Conservation (phyloP, 495 filamentous ascomycete genomes). For the Podospora fimiseda region DNA sequence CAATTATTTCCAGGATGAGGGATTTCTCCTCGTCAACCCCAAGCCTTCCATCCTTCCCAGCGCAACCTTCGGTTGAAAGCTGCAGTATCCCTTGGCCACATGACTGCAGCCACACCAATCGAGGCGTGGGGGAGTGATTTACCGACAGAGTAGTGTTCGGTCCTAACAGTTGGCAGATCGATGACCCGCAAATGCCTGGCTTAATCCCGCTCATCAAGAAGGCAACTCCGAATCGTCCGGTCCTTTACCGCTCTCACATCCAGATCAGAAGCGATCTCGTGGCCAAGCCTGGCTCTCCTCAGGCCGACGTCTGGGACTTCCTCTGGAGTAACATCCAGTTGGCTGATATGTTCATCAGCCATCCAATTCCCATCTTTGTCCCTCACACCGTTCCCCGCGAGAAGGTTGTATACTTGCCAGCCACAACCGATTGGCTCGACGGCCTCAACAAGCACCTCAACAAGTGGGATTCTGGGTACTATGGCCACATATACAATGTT, state of each 20-base stretch:
- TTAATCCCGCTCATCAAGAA: slow-evolving; percentile 73
- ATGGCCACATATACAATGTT: slow-evolving; percentile 66
- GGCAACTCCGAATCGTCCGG: slow-evolving; percentile 62
- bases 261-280: slow-evolving; percentile 75
- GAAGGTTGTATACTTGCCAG: slow-evolving; percentile 72
- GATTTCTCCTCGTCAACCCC: slow-evolving; percentile 7
- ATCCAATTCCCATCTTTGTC: slow-evolving; percentile 74
- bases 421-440: slow-evolving; percentile 86
- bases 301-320: slow-evolving; percentile 70
- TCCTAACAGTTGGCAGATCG: slow-evolving; percentile 45
- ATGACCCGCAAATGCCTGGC: slow-evolving; percentile 85
- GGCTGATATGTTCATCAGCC: slow-evolving; percentile 77
- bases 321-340: slow-evolving; percentile 66
- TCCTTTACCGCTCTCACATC: slow-evolving; percentile 80
- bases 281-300: slow-evolving; percentile 53
- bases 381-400: slow-evolving; percentile 58
- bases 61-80: neutral
- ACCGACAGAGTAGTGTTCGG: too few relatives aligned
- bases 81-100: slow-evolving; percentile 7
- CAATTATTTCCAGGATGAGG: neutral
- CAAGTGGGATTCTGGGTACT: slow-evolving; percentile 69
- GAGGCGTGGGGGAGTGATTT: slow-evolving; percentile 5
- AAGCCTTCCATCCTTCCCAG: slow-evolving; percentile 5
- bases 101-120: slow-evolving; percentile 1
- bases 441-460: slow-evolving; percentile 76